Percentiles rank a stretch among this genome's conserved stretches.
These are phyloP conservation scores for Coelastrella sp. DNA, from an alignment of 139 green algal species.

Conservation along the genomic window DNA sequence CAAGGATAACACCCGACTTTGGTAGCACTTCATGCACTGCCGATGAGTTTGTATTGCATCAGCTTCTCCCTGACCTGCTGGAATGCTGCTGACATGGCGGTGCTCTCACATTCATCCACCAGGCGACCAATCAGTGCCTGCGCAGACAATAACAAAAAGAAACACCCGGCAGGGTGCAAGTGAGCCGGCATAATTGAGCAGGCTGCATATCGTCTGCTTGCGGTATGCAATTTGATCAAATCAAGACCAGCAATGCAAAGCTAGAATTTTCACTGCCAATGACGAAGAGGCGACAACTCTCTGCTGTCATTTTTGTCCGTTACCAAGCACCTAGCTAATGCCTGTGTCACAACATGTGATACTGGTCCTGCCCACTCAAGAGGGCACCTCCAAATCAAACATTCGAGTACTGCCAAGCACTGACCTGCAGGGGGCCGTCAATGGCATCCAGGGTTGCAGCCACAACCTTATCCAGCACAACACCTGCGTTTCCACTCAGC, in stretches of 20 bases:
- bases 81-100: slow-evolving; percentile 6
- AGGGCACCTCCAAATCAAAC: too few relatives aligned
- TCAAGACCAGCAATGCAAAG: too few relatives aligned
- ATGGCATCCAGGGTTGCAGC: slow-evolving; percentile 12
- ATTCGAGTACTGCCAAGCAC: not conserved
- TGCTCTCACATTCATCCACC: slow-evolving; percentile 31
- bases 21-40: not conserved
- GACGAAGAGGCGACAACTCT: too few relatives aligned
- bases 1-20: not conserved
- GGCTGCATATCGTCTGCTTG: too few relatives aligned
- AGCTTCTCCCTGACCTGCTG: slow-evolving; percentile 43
- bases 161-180: not conserved
- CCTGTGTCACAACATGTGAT: too few relatives aligned
- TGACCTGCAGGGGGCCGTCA: slow-evolving; percentile 16
- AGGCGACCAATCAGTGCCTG: slow-evolving; percentile 25
- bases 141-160: not conserved
- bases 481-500: slow-evolving; percentile 15
- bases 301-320: too few relatives aligned
- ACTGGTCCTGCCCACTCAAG: too few relatives aligned
- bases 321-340: too few relatives aligned
- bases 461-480: slow-evolving; percentile 16
- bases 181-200: too few relatives aligned
- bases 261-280: too few relatives aligned
- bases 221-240: too few relatives aligned
- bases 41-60: slow-evolving; percentile 34